Conservation (phyloP, 257 asterid species). For the Catharanthus roseus region DNA sequence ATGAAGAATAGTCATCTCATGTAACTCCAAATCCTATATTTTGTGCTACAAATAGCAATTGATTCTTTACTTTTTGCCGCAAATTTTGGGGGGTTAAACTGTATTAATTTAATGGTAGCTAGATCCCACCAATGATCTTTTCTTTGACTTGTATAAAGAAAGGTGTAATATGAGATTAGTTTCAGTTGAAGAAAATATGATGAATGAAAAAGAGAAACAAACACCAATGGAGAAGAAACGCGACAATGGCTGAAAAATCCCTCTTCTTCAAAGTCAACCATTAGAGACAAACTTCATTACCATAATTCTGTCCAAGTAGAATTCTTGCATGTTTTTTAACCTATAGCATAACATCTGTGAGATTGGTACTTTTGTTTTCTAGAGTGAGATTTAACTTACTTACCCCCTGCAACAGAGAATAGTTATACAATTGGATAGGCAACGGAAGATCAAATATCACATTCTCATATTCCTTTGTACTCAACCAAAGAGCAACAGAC, state of each 20-base stretch:
- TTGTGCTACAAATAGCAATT: not conserved
- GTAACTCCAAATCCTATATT: too few relatives aligned
- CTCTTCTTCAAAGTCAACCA: not conserved
- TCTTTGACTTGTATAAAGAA: too few relatives aligned
- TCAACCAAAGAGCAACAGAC: too few relatives aligned
- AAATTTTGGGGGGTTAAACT: constrained; percentile 18
- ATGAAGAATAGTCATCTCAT: too few relatives aligned
- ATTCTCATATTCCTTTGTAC: too few relatives aligned
- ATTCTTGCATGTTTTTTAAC: not conserved
- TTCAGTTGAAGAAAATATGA: not conserved
- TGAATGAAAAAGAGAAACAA: not conserved
- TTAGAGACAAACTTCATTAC: not conserved
- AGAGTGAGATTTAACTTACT: too few relatives aligned
- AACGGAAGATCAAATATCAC: not conserved
- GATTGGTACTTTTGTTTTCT: too few relatives aligned
- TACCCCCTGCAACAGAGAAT: too few relatives aligned
- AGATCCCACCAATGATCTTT: not conserved
- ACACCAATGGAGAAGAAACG: not conserved
- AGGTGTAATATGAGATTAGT: too few relatives aligned
- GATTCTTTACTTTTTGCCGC: constrained; percentile 18
- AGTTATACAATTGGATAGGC: too few relatives aligned
- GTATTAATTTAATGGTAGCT: not conserved
- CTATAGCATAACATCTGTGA: not conserved
- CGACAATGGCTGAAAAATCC: not conserved
- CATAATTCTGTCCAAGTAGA: not conserved